phyloP scores from a whole-genome alignment of 305 asterid genomes.

The Rubia tinctorum region DNA sequence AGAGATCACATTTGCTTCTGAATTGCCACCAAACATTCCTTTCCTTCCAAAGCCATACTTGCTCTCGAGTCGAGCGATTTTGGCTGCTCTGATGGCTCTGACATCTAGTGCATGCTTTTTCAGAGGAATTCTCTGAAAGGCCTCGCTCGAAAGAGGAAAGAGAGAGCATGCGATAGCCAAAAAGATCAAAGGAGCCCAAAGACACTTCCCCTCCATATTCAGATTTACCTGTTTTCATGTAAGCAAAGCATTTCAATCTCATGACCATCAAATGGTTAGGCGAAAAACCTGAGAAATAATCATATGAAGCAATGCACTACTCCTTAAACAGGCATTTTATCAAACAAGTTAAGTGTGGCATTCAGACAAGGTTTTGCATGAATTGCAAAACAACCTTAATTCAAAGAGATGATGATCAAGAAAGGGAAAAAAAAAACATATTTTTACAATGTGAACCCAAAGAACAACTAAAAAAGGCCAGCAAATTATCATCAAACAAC shows the following conservation, averaged over 20 bases:
- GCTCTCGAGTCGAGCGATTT: constrained; percentile 39
- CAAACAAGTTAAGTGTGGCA: background rate
- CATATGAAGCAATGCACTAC: background rate
- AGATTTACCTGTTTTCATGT: constrained; percentile 40
- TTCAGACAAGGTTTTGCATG: background rate
- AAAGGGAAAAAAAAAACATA: background rate
- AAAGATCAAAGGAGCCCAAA: constrained; percentile 37
- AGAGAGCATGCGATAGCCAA: constrained; percentile 44
- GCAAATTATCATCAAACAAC: background rate
- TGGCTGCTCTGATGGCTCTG: constrained; percentile 49
- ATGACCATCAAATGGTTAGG: background rate
- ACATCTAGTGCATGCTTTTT: constrained; percentile 57
- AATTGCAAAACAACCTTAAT: background rate
- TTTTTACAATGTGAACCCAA: background rate
- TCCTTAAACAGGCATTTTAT: constrained; percentile 4
- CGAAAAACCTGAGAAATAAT: background rate
- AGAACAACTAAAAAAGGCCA: constrained; percentile 1
- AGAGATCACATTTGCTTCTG: constrained; percentile 45
- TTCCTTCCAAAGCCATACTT: constrained; percentile 31
- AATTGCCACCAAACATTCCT: constrained; percentile 40
- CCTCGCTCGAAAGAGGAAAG: constrained; percentile 51
- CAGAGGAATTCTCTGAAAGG: constrained; percentile 52
- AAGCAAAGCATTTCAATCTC: background rate
- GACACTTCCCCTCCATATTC: constrained; percentile 47
- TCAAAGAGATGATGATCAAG: background rate